Percentiles rank a stretch among this genome's conserved stretches.
These are phyloP conservation scores for Saccharomyces hybrid DNA, from an alignment of 1,139 yeast species.

Conservation along the genomic window DNA sequence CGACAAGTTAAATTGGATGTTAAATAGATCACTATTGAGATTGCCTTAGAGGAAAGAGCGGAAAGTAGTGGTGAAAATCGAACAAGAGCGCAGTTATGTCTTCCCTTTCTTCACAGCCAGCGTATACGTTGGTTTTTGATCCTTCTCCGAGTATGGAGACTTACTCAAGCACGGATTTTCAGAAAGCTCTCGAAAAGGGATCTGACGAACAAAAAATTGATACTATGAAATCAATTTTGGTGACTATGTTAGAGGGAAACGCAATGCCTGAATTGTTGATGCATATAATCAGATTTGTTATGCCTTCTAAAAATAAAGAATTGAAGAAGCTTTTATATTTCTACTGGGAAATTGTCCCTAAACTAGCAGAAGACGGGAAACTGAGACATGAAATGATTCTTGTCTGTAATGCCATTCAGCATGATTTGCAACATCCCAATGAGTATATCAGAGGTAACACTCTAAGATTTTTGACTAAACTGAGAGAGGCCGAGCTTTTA, in stretches of 20 bases:
- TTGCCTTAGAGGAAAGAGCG: conserved; percentile 1
- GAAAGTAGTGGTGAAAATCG: not conserved
- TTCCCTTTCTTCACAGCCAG: conserved; percentile 30
- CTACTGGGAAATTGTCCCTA: conserved; percentile 98
- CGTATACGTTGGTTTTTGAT: conserved; percentile 70
- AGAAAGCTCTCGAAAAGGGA: conserved; percentile 77
- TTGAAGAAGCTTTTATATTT: conserved; percentile 87
- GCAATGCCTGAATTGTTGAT: conserved; percentile 90
- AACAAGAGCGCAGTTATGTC: conserved; percentile 9
- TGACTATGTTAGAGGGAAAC: conserved; percentile 87
- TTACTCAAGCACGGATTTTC: conserved; percentile 69
- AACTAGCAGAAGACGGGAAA: conserved; percentile 78
- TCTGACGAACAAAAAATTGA: conserved; percentile 81
- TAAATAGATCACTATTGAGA: not conserved
- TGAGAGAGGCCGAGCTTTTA: conserved; percentile 86
- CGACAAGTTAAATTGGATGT: not conserved
- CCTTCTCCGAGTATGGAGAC: conserved; percentile 59
- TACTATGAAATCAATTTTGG: conserved; percentile 82
- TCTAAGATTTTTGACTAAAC: conserved; percentile 79
- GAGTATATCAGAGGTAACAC: conserved; percentile 96
- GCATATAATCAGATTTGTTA: conserved; percentile 94
- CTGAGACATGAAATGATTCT: conserved; percentile 97
- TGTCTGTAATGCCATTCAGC: conserved; percentile 95
- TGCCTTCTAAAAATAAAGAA: conserved; percentile 91
- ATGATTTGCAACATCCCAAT: conserved; percentile 96